Conservation (phyloP, 148 eudicot species). For the Fagopyrum tataricum region DNA sequence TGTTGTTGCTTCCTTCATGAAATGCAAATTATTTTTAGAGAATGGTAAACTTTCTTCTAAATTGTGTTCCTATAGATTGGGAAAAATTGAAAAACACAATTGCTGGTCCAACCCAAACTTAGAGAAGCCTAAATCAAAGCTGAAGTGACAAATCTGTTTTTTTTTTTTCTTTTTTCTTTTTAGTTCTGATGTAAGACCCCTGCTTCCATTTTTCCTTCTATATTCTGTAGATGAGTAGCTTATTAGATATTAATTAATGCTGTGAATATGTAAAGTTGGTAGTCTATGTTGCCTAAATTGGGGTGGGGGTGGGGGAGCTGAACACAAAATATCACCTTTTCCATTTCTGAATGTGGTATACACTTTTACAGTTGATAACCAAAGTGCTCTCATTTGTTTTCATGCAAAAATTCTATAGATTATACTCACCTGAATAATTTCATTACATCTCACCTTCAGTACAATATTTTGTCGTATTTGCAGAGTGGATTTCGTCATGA, state of each 20-base stretch:
- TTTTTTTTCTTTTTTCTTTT: not conserved
- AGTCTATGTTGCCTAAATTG: not conserved
- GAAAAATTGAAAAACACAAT: not conserved
- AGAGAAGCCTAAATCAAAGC: not conserved
- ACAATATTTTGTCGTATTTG: constrained; percentile 11
- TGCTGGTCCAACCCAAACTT: not conserved
- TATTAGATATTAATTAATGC: not conserved
- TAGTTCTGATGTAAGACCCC: not conserved
- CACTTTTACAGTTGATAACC: not conserved
- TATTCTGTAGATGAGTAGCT: not conserved
- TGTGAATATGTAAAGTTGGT: not conserved
- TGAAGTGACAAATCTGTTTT: not conserved
- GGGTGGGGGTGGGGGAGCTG: not conserved
- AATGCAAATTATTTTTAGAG: not conserved
- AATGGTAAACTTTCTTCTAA: not conserved
- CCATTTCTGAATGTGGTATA: not conserved
- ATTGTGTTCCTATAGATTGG: not conserved
- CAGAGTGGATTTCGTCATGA: constrained; percentile 48
- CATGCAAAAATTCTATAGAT: not conserved
- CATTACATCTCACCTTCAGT: not conserved
- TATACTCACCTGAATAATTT: not conserved
- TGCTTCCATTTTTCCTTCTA: not conserved
- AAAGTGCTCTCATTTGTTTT: not conserved
- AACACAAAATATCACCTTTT: not conserved
- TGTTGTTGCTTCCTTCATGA: not conserved